Evolutionary conservation across 2,329 filamentous ascomycete genomes (phyloP).

Genomic region (Eutypa lata): DNA sequence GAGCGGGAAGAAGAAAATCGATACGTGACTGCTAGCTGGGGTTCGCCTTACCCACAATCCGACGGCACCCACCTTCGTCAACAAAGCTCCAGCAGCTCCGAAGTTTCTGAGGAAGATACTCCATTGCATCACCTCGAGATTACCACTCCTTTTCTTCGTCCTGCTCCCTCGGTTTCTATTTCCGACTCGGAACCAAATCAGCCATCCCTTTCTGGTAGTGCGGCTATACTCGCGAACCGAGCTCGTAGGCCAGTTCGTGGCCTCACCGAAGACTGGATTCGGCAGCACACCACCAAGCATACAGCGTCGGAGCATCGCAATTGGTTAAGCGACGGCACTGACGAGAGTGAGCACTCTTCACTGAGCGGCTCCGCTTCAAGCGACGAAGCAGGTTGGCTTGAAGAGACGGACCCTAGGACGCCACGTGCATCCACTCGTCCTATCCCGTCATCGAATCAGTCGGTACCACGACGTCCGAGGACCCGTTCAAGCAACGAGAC

Average conservation of each 20-base stretch:
- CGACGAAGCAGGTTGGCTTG: conserved; percentile 45
- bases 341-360: conserved; percentile 73
- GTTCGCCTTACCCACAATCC: conserved; percentile 78
- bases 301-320: conserved; percentile 68
- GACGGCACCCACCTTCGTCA: conserved; percentile 48
- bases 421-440: conserved; percentile 40
- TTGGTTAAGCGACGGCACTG: conserved; percentile 79
- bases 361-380: conserved; percentile 62
- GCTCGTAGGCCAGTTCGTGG: conserved; percentile 57
- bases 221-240: conserved; percentile 61
- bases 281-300: conserved; percentile 73
- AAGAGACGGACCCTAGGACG: conserved; percentile 46
- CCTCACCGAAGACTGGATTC: conserved; percentile 82
- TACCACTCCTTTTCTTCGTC: conserved; percentile 60
- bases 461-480: conserved; percentile 38
- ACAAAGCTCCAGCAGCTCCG: conserved; percentile 52
- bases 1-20: conserved; percentile 33
- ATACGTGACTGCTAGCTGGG: conserved; percentile 79
- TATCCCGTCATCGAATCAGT: conserved; percentile 20
- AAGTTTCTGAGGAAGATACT: conserved; percentile 53
- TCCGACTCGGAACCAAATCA: conserved; percentile 33
- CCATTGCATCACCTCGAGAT: conserved; percentile 61
- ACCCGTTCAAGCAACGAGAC: conserved; percentile 56
- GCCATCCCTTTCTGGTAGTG: conserved; percentile 41
- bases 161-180: conserved; percentile 44